Base-by-base conservation (phyloP, 2,329 filamentous ascomycete species). In the Coniochaeta sp. region DNA sequence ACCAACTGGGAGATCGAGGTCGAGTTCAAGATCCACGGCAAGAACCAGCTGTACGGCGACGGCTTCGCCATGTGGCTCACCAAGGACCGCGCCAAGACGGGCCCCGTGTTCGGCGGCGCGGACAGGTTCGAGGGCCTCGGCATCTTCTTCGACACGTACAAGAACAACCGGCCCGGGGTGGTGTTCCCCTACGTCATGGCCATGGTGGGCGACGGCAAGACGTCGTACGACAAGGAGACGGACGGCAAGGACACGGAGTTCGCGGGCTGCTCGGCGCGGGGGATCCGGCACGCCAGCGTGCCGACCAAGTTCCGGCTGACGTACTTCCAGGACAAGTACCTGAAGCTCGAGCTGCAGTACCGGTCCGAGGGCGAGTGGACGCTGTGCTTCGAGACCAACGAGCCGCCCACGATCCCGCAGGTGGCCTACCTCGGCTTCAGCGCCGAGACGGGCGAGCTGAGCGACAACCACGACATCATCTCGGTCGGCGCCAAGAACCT, bases 1-100 rank as follows among this genome's bases (percentile, higher is more conserved):
- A 99, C 93, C 47, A 99, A 99, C 78, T 99, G 95, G 95, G 91
- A 98, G 83, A 89, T 99, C 66, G 90, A 96, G 75, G 84, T 98
- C 65, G 95, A 98, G 72, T 98, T 98, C 80, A 91, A 91, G 77
- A 91, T 99, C 71, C 87, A 91, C 64, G 95, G 95, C 68, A 85
- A 89, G 68, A 90, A 93, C 69, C 90, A 90, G 74, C 85, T 99
- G 42, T 96, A 96, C 72, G 95, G 95, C 68, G 95, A 99, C 75
- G 95, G 95, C 64, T 91, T 99, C 76, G 95, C 95, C 65, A 89
- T 99, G 84, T 99, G 95, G 95, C 83, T 99, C 70, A 98, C 93
- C 66, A 96, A 96, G 77, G 88, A 96, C 76, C 90, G 95, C 65
- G 93, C 85, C 34, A 83, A 88, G 67, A 77, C 81, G 61, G 95